Percentiles rank a stretch among this genome's conserved stretches.
Evolutionary conservation across 176 grass and related monocot species (phyloP).

Genomic region (Zizania latifolia): DNA sequence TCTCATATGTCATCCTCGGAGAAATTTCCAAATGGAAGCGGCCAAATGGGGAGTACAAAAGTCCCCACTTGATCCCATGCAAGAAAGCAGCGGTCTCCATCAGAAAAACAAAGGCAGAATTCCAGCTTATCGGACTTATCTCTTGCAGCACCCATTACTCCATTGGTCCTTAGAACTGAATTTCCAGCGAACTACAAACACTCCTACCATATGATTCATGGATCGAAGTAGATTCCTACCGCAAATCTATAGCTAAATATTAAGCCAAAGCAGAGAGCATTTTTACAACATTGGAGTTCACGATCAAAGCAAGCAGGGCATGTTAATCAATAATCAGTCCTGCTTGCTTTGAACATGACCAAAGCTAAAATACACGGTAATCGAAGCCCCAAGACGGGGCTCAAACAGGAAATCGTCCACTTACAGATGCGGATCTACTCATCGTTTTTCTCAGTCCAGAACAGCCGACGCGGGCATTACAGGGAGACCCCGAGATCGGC

Average conservation of each 20-base stretch:
- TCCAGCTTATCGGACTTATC: not conserved
- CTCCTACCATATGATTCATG: not conserved
- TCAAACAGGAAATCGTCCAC: not conserved
- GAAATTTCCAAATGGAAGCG: not conserved
- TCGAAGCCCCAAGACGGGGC: not conserved
- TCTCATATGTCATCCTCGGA: not conserved
- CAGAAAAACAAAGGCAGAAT: not conserved
- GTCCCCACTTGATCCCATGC: no score
- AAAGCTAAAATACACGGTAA: not conserved
- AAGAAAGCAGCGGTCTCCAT: no score
- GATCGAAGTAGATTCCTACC: not conserved
- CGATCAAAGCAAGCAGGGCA: no score
- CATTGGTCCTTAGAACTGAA: not conserved
- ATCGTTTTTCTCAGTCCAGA: constrained; percentile 15
- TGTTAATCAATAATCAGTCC: no score
- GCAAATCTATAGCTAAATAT: not conserved
- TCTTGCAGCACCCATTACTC: not conserved
- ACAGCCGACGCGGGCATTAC: not conserved
- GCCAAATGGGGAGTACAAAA: not conserved
- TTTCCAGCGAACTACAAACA: not conserved
- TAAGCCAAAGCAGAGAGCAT: not conserved
- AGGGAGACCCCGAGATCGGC: not conserved
- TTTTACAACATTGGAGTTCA: not conserved
- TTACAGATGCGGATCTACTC: constrained; percentile 57
- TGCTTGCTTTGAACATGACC: no score